These are phyloP conservation scores for Lecanicillium sp. DNA, from an alignment of 2,329 filamentous ascomycete species.

Conservation along the genomic window DNA sequence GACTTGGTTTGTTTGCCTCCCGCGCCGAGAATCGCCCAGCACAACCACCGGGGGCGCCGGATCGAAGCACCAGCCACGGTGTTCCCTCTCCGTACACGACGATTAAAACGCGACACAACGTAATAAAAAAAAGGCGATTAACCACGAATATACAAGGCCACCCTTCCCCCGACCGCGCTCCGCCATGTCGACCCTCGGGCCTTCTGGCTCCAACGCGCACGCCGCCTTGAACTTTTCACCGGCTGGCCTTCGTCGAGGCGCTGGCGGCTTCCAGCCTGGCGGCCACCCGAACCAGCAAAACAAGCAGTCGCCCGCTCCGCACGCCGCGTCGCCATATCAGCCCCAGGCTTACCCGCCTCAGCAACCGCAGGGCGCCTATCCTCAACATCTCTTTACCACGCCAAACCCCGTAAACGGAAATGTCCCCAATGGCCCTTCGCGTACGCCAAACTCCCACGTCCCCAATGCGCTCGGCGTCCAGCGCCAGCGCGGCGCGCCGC, in stretches of 20 bases:
- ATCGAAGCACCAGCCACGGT: no score
- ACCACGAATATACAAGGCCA: background rate
- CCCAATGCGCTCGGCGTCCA: slow-evolving; percentile 39
- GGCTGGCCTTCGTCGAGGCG: slow-evolving; percentile 38
- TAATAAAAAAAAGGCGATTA: no score
- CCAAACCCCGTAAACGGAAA: slow-evolving; percentile 38
- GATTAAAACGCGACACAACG: no score
- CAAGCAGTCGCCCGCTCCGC: slow-evolving; percentile 48
- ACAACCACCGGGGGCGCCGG: no score
- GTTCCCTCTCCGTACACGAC: no score
- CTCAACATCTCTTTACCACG: slow-evolving; percentile 45
- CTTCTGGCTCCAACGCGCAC: slow-evolving; percentile 43
- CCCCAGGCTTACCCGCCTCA: slow-evolving; percentile 45
- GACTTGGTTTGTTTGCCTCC: no score
- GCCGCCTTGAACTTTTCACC: slow-evolving; percentile 46
- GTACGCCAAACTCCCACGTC: slow-evolving; percentile 35
- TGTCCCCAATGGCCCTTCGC: slow-evolving; percentile 40
- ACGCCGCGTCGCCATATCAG: slow-evolving; percentile 49
- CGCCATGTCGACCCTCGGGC: slow-evolving; percentile 42
- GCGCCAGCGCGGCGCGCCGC: slow-evolving; percentile 29
- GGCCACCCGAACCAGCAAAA: slow-evolving; percentile 43
- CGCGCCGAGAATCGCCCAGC: no score
- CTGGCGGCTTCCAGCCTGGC: slow-evolving; percentile 29
- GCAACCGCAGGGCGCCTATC: slow-evolving; percentile 39
- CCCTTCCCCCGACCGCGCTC: background rate